Conservation (phyloP, 202 grass and related monocot species). For the Panicum virgatum region DNA sequence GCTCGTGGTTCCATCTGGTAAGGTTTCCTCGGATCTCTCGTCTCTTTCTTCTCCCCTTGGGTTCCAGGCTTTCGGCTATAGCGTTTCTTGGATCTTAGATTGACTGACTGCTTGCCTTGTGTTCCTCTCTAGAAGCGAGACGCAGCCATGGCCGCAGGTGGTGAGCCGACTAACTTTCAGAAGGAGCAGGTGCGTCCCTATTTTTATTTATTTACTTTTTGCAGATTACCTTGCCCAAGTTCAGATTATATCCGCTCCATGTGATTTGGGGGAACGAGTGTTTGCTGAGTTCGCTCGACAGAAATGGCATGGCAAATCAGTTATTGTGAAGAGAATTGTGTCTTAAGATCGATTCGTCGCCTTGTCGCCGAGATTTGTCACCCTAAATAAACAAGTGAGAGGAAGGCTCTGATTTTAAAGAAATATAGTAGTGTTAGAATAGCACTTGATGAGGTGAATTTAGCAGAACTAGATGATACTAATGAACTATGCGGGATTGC, state of each 20-base stretch:
- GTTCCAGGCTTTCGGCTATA: background rate
- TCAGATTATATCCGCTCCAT: background rate
- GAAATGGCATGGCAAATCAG: background rate
- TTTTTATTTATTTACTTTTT: background rate
- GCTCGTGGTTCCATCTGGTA: background rate
- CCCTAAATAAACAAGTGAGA: background rate
- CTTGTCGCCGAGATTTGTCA: background rate
- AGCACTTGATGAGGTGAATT: background rate
- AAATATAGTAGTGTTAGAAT: background rate
- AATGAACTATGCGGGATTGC: no score
- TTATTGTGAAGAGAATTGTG: background rate
- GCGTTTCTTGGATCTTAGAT: background rate
- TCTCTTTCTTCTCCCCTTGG: background rate
- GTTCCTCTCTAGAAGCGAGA: background rate
- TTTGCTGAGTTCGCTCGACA: background rate
- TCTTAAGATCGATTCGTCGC: background rate
- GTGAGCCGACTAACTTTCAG: conserved; percentile 31
- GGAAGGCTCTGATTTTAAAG: background rate
- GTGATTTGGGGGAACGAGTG: background rate
- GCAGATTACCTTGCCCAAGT: background rate
- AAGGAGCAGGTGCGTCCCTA: conserved; percentile 35
- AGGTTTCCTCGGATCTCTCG: background rate
- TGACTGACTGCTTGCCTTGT: background rate
- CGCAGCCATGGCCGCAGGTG: conserved; percentile 17
- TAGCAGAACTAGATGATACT: background rate